phyloP scores from a whole-genome alignment of 345 rosid species.

The Eutrema japonicum region DNA sequence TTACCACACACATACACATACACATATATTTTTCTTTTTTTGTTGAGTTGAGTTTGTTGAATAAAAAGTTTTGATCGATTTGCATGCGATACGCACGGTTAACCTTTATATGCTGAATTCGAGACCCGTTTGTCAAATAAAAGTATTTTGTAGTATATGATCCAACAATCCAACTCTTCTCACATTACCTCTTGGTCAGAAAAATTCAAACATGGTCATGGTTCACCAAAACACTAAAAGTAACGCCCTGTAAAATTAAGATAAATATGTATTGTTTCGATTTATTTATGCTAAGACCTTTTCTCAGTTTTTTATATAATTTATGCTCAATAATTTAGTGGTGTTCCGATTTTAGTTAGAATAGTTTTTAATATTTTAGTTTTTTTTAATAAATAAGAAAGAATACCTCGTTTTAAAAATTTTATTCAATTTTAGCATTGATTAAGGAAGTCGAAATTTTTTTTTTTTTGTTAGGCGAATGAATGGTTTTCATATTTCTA shows the following conservation, averaged over 20 bases:
- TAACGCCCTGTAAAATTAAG: background rate
- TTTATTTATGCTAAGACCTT: background rate
- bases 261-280: background rate
- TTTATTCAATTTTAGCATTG: no score
- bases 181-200: no score
- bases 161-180: no score
- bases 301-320: no score
- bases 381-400: no score
- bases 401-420: no score
- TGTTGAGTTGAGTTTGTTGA: background rate
- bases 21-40: no score
- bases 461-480: no score
- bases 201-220: no score
- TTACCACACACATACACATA: background rate
- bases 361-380: no score
- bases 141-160: background rate
- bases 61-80: background rate
- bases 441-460: no score
- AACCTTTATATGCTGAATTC: background rate
- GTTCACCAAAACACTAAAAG: no score
- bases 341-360: background rate
- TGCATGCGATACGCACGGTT: background rate
- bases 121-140: slow-evolving; percentile 1
- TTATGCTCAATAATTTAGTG: background rate
- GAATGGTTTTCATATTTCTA: background rate